Conservation (phyloP, 352 stramenopile genomes). For the Phytophthora pinifolia region DNA sequence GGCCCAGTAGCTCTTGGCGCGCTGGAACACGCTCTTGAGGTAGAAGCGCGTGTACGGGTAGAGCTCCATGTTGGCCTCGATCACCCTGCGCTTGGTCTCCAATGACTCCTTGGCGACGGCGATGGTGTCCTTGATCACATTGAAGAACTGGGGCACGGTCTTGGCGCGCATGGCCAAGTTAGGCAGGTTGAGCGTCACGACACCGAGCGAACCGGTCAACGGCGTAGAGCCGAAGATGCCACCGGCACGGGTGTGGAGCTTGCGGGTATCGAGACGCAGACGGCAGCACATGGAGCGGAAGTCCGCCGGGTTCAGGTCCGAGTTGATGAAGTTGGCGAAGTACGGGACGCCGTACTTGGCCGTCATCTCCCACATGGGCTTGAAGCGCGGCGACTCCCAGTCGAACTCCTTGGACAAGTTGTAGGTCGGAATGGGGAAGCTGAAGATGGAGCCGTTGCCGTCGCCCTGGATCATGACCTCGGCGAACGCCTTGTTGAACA, state of each 20-base stretch:
- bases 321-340: slow-evolving; percentile 38
- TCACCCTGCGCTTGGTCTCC: slow-evolving; percentile 30
- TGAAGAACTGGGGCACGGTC: slow-evolving; percentile 29
- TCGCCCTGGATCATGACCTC: slow-evolving; percentile 36
- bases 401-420: slow-evolving; percentile 34
- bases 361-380: slow-evolving; percentile 33
- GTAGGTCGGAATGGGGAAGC: slow-evolving; percentile 37
- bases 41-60: slow-evolving; percentile 37
- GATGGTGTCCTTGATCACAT: slow-evolving; percentile 27
- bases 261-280: slow-evolving; percentile 31
- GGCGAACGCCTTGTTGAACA: slow-evolving; percentile 35
- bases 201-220: slow-evolving; percentile 30
- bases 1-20: slow-evolving; percentile 33
- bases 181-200: slow-evolving; percentile 33
- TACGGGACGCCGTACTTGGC: slow-evolving; percentile 35
- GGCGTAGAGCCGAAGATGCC: slow-evolving; percentile 33
- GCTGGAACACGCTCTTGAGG: slow-evolving; percentile 29
- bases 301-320: slow-evolving; percentile 28
- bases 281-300: slow-evolving; percentile 34
- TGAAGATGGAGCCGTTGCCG: slow-evolving; percentile 36
- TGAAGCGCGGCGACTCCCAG: slow-evolving; percentile 29
- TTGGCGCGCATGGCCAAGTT: slow-evolving; percentile 29
- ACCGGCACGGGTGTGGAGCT: slow-evolving; percentile 29
- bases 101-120: slow-evolving; percentile 31
- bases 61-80: slow-evolving; percentile 34